phyloP scores from a whole-genome alignment of 805 yeast species.

The Nakazawaea wyomingensis region DNA sequence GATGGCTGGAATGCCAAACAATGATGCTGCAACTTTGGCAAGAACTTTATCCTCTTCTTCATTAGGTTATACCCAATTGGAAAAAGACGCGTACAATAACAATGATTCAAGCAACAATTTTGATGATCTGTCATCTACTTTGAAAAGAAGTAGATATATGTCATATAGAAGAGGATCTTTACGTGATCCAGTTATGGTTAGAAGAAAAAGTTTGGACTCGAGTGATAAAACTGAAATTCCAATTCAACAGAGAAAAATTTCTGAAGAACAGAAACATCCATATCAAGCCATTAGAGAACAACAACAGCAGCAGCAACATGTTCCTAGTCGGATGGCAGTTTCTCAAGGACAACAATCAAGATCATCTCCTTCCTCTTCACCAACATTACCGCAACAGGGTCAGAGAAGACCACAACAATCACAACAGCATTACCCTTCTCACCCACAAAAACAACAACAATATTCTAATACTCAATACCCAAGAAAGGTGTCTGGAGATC shows the following conservation, averaged over 20 bases:
- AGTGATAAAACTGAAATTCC: slow-evolving; percentile 5
- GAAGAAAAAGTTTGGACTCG: slow-evolving; percentile 11
- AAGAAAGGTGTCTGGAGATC: not conserved
- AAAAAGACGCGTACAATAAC: slow-evolving; percentile 34
- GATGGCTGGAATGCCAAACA: slow-evolving; percentile 71
- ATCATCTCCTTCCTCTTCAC: not conserved
- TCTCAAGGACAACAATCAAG: slow-evolving; percentile 7
- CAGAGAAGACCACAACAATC: slow-evolving; percentile 8
- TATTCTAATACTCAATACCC: not conserved
- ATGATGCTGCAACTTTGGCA: slow-evolving; percentile 80
- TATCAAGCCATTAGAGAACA: slow-evolving; percentile 7
- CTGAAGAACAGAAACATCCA: slow-evolving; percentile 10
- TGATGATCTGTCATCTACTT: slow-evolving; percentile 10
- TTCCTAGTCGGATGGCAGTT: slow-evolving; percentile 16
- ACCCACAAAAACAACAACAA: slow-evolving; percentile 14
- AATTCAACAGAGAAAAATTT: slow-evolving; percentile 12
- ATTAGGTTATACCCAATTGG: slow-evolving; percentile 51
- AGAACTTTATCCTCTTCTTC: slow-evolving; percentile 71
- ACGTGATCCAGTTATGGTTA: slow-evolving; percentile 14
- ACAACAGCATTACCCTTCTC: slow-evolving; percentile 8
- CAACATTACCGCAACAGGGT: slow-evolving; percentile 5
- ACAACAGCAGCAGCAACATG: slow-evolving; percentile 14
- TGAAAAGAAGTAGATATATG: slow-evolving; percentile 45
- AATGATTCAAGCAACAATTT: not conserved
- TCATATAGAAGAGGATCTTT: slow-evolving; percentile 37